Base-by-base conservation (phyloP, 2,329 filamentous ascomycete genomes). In the Beauveria sp. region DNA sequence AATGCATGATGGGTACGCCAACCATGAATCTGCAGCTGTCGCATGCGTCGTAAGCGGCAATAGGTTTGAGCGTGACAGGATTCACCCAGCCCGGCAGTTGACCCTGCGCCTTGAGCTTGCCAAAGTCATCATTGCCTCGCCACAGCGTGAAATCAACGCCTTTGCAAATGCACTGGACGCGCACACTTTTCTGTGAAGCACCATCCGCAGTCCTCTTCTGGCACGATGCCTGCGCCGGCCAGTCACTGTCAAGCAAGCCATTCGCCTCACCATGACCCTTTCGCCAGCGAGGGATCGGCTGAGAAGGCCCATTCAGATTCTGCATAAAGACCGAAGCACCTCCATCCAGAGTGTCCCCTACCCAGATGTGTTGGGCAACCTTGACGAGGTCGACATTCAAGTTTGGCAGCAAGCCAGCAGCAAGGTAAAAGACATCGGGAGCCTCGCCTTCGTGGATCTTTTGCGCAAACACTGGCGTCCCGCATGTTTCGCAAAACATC, bases 261-360 rank as follows among this genome's bases (percentile, higher is more conserved):
- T 38, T 20, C 3, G 70, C 71, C 38, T 69, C 69, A 47, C 66
- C 72, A 3, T 62, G 42, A 0, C 63, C 55, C 0, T 63, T 70
- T 12, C 59, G 63, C 74, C 72, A 77, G 0, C 69, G 62, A 8
- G 65, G 66, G 1, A 68, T 58, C 3, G 38, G 61, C 9, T 40
- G 55, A 0, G 71, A 73, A 49, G 73, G 69, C 1, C 64, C 59
- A 46, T 78, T 76, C 0, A 69, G 58, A 7, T 70, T 65, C 26
- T 70, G 71, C 5, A 82, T 66, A 79, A 79, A 84, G 1, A 73
- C 66, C 2, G 75, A 75, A 1, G 80, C 74, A 0, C 83, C 82
- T 2, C 81, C 82, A 65, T 85, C 82, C 1, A 73, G 30, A 0
- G 82, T 84, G 60, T 84, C 80, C 1, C 69, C 74, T 0, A 83